phyloP scores from a whole-genome alignment of 2,329 filamentous ascomycete genomes.

The Fusarium albidum region DNA sequence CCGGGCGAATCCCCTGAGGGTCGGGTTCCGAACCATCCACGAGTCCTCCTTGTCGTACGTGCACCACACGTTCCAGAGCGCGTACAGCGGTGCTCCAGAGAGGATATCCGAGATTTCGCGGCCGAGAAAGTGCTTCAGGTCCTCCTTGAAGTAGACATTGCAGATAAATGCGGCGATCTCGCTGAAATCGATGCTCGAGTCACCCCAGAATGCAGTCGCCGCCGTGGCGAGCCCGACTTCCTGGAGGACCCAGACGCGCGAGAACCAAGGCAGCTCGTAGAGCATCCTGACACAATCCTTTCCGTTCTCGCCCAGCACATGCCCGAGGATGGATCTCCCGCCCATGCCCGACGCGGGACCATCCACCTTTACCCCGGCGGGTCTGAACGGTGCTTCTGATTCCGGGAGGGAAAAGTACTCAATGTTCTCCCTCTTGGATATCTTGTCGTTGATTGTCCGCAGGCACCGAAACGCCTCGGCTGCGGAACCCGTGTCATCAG shows the following conservation, averaged over 20 bases:
- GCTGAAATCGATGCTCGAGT: conserved; percentile 5
- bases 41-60: conserved; percentile 11
- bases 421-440: conserved; percentile 3
- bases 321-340: background rate
- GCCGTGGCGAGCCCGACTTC: conserved; percentile 4
- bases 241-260: conserved; percentile 9
- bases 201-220: conserved; percentile 11
- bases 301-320: background rate
- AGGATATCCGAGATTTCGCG: background rate
- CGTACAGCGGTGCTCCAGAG: conserved; percentile 4
- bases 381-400: background rate
- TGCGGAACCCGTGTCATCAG: conserved; percentile 1
- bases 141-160: conserved; percentile 4
- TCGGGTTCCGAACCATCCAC: background rate
- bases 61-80: conserved; percentile 14
- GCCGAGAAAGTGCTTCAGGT: background rate
- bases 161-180: conserved; percentile 13
- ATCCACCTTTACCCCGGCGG: no score
- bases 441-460: conserved; percentile 7
- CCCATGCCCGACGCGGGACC: background rate
- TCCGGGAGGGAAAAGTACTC: background rate
- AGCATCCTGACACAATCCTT: conserved; percentile 1
- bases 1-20: background rate
- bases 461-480: conserved; percentile 11
- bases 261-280: conserved; percentile 10